Conservation (phyloP, 805 yeast genomes). For the Metschnikowia kunwiensis region DNA sequence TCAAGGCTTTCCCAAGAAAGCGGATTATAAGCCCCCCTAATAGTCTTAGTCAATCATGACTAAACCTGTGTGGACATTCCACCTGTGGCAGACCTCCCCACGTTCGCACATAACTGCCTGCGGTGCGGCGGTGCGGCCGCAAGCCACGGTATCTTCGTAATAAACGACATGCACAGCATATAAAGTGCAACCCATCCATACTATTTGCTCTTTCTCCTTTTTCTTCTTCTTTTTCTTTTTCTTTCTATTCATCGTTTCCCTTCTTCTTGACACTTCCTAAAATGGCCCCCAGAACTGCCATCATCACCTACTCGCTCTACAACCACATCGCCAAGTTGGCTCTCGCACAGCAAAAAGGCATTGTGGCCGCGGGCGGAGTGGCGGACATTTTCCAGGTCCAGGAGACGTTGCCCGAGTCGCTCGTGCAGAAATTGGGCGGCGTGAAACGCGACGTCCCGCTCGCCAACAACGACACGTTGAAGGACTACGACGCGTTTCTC, state of each 20-base stretch:
- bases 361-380: slow-evolving; percentile 61
- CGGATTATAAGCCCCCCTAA: too few relatives aligned
- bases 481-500: slow-evolving; percentile 65
- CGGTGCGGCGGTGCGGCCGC: too few relatives aligned
- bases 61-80: too few relatives aligned
- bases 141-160: too few relatives aligned
- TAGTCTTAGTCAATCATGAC: too few relatives aligned
- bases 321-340: slow-evolving; percentile 75
- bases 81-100: too few relatives aligned
- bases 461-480: slow-evolving; percentile 55
- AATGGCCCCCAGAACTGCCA: slow-evolving; percentile 41
- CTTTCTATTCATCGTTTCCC: not conserved
- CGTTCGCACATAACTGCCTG: too few relatives aligned
- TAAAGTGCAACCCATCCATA: too few relatives aligned
- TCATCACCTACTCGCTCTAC: slow-evolving; percentile 64
- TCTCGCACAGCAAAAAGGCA: slow-evolving; percentile 62
- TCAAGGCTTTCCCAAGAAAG: too few relatives aligned
- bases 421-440: slow-evolving; percentile 56
- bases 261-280: not conserved
- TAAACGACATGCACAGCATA: too few relatives aligned
- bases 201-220: too few relatives aligned
- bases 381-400: slow-evolving; percentile 73
- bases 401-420: slow-evolving; percentile 66
- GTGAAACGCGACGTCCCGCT: slow-evolving; percentile 35
- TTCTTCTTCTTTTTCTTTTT: not conserved